Conservation (phyloP, 108 stramenopile genomes). For the Skeletonema tropicum region DNA sequence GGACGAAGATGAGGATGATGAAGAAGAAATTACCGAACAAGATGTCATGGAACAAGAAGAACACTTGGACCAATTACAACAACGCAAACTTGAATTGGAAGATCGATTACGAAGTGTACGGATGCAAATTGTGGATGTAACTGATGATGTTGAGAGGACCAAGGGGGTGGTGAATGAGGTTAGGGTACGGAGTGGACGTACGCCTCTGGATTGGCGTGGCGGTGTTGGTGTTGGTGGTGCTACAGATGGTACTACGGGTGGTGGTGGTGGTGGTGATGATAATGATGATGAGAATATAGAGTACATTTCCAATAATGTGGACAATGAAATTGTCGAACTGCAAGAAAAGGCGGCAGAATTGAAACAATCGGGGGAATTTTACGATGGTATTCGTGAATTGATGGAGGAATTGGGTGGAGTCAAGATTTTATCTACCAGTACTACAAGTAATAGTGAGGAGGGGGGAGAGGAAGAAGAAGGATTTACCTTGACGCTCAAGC, state of each 20-base stretch:
- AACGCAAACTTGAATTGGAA: constrained; percentile 20
- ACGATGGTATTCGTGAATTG: constrained; percentile 58
- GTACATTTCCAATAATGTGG: constrained; percentile 18
- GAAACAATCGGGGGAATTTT: constrained; percentile 53
- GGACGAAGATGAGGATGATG: constrained; percentile 14
- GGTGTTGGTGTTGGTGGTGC: neutral
- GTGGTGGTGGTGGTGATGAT: neutral
- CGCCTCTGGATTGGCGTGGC: constrained; percentile 29
- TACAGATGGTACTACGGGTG: no score
- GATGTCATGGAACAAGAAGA: constrained; percentile 45
- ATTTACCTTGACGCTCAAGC: constrained; percentile 30
- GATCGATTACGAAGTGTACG: constrained; percentile 24
- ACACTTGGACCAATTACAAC: constrained; percentile 22
- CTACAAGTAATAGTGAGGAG: no score
- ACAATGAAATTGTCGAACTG: constrained; percentile 41
- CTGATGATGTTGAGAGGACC: constrained; percentile 22
- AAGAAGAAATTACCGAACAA: constrained; percentile 46
- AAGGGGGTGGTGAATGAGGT: constrained; percentile 37
- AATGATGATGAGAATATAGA: neutral
- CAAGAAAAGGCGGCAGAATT: constrained; percentile 52
- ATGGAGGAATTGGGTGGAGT: constrained; percentile 72
- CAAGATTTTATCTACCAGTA: constrained; percentile 43
- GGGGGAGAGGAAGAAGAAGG: constrained; percentile 21
- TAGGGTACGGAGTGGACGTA: constrained; percentile 26
- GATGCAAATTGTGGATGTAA: constrained; percentile 22